Evolutionary conservation across 2,329 filamentous ascomycete genomes (phyloP).

Genomic region (Neurospora sp.): DNA sequence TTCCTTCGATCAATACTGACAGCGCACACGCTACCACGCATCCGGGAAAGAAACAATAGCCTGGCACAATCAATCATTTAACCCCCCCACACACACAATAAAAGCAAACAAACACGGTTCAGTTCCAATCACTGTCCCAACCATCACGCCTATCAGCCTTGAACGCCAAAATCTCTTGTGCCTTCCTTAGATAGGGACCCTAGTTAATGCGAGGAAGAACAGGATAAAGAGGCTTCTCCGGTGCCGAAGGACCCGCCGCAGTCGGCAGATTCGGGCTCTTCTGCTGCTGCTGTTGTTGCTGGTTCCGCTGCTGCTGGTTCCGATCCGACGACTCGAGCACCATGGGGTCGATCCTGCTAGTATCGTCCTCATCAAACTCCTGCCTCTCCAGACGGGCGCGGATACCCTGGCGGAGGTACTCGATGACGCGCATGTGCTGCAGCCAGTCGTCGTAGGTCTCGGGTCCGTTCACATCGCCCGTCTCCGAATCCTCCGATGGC

Average conservation of each 20-base stretch:
- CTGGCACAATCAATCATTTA: not conserved
- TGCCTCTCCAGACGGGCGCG: constrained; percentile 44
- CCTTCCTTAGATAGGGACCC: not conserved
- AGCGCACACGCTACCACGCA: not conserved
- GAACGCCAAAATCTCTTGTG: not conserved
- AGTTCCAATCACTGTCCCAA: not conserved
- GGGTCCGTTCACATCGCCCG: constrained; percentile 36
- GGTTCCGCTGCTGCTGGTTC: constrained; percentile 1
- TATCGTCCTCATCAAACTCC: constrained; percentile 35
- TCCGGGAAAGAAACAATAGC: not conserved
- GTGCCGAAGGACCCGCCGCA: not conserved
- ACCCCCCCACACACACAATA: not conserved
- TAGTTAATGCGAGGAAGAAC: constrained; percentile 4
- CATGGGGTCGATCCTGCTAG: constrained; percentile 24
- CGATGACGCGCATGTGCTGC: constrained; percentile 55
- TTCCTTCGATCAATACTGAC: not conserved
- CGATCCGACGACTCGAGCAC: constrained; percentile 17
- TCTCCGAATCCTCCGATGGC: constrained; percentile 43
- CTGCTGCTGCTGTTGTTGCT: not conserved
- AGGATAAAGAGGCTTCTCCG: constrained; percentile 10
- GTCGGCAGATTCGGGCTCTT: not conserved
- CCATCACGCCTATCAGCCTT: not conserved
- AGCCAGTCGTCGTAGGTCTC: constrained; percentile 56
- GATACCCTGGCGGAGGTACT: constrained; percentile 49
- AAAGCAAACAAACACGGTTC: not conserved